A percentile compares a stretch with the other conserved stretches of the same genome.
Evolutionary conservation across 148 eudicot species (phyloP).

Genomic region (Bassia scoparia): DNA sequence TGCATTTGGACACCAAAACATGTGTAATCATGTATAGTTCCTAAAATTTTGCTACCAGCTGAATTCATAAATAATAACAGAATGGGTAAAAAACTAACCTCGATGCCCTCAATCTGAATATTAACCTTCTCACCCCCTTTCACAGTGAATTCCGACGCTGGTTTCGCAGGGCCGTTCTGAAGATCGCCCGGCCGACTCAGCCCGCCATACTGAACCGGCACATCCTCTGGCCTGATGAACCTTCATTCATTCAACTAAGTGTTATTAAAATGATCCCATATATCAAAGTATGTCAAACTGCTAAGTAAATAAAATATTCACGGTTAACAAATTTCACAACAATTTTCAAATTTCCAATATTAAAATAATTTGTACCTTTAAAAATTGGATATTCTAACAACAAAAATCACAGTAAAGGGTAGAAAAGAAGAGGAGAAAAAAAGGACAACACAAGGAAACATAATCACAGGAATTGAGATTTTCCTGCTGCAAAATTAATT

Average conservation of each 20-base stretch:
- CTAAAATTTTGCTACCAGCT: not conserved
- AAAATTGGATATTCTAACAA: not conserved
- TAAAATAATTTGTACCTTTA: too few relatives aligned
- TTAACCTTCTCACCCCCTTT: slow-evolving; percentile 92
- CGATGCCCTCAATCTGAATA: slow-evolving; percentile 94
- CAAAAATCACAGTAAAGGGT: not conserved
- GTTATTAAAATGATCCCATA: not conserved
- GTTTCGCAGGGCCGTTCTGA: slow-evolving; percentile 74
- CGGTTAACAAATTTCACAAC: too few relatives aligned
- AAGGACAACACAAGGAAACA: slow-evolving; percentile 26
- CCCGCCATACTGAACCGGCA: slow-evolving; percentile 94
- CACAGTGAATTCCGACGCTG: slow-evolving; percentile 88
- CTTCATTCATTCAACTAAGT: slow-evolving; percentile 23
- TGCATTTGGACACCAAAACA: not conserved
- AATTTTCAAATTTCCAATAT: too few relatives aligned
- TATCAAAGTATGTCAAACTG: too few relatives aligned
- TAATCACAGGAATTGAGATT: slow-evolving; percentile 27
- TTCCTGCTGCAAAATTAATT: not conserved
- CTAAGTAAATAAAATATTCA: too few relatives aligned
- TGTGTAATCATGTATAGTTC: not conserved
- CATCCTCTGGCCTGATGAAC: slow-evolving; percentile 80
- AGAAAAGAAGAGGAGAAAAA: slow-evolving; percentile 9
- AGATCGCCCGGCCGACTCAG: slow-evolving; percentile 70
- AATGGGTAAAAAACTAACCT: slow-evolving; percentile 39
- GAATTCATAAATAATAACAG: not conserved